phyloP scores from a whole-genome alignment of 2,329 filamentous ascomycete species.

The Fusarium anguioides region DNA sequence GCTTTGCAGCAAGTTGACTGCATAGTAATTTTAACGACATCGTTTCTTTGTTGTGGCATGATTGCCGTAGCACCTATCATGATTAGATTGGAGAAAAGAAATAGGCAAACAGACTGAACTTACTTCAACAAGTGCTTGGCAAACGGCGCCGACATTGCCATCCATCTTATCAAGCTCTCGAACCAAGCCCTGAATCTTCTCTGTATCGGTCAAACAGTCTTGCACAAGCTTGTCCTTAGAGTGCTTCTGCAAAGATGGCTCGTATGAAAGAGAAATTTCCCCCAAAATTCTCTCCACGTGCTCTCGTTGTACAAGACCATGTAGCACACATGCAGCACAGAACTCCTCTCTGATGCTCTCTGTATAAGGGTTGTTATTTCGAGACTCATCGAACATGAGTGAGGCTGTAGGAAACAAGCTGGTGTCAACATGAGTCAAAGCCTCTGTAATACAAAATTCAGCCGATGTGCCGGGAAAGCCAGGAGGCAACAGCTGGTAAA shows the following conservation, averaged over 20 bases:
- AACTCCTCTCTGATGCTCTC: constrained; percentile 77
- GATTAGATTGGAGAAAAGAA: background rate
- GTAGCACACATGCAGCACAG: constrained; percentile 88
- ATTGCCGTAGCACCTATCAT: constrained; percentile 71
- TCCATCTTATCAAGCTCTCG: constrained; percentile 89
- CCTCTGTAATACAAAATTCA: constrained; percentile 76
- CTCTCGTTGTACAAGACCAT: constrained; percentile 82
- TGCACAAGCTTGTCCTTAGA: constrained; percentile 81
- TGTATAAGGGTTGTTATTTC: constrained; percentile 66
- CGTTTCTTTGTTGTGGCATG: constrained; percentile 80
- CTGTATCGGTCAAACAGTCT: constrained; percentile 80
- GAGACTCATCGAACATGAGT: constrained; percentile 69
- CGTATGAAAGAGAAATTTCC: constrained; percentile 82
- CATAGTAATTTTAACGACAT: constrained; percentile 83
- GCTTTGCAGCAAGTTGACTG: constrained; percentile 76
- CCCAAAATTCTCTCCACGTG: constrained; percentile 84
- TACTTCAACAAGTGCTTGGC: constrained; percentile 79
- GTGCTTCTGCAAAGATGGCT: constrained; percentile 79
- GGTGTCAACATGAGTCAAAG: constrained; percentile 84
- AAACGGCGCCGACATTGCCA: constrained; percentile 89
- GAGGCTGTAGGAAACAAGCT: constrained; percentile 74
- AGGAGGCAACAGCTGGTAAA: constrained; percentile 68
- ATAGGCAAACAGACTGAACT: constrained; percentile 25
- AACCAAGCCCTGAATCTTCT: constrained; percentile 79
- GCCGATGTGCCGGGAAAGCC: constrained; percentile 79